These are phyloP conservation scores for Cunninghamia lanceolata DNA, from an alignment of 75 land plant genomes.

Conservation along the genomic window DNA sequence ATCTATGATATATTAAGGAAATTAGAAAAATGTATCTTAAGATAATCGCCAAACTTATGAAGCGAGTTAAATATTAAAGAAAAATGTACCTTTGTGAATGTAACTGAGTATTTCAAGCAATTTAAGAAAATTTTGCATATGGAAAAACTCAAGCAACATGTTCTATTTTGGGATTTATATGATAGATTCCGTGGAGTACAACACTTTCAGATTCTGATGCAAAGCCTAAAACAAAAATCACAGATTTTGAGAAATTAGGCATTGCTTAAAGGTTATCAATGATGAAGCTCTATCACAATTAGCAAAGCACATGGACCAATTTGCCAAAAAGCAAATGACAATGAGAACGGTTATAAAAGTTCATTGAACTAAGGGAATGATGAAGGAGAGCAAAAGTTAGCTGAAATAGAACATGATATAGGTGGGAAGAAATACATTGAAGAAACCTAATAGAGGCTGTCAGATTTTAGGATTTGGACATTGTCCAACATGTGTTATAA, in stretches of 20 bases:
- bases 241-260: not conserved
- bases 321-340: not conserved
- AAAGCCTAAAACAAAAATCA: not conserved
- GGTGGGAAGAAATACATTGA: no score
- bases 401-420: no score
- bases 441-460: not conserved
- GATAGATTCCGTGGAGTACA: not conserved
- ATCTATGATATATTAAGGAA: not conserved
- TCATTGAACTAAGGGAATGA: not conserved
- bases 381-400: no score
- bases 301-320: not conserved
- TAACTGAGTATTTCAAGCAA: not conserved
- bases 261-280: not conserved
- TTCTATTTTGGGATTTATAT: not conserved
- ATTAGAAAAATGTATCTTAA: no score
- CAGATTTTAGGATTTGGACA: no score
- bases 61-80: not conserved
- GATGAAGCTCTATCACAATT: not conserved
- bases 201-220: not conserved
- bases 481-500: not conserved
- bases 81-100: no score
- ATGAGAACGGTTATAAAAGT: not conserved
- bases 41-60: not conserved
- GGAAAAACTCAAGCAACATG: not conserved
- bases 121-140: not conserved